Evolutionary conservation across 768 basidiomycete genomes (phyloP), one percentile per base, ranked within the genome.

Genomic region (Tephrocybe rancida): DNA sequence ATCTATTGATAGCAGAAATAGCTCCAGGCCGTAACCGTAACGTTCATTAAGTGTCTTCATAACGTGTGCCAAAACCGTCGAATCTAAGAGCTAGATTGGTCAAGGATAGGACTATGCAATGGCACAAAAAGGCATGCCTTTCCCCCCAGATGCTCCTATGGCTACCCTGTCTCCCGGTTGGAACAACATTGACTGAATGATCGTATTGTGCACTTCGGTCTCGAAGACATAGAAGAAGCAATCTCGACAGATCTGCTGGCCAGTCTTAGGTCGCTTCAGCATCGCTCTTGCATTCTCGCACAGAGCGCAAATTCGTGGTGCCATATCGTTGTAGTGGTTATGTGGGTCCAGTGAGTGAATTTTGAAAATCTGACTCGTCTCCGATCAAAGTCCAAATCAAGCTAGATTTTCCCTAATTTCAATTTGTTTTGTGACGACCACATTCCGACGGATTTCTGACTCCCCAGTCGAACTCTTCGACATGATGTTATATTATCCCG

Each of bases 161-260:
- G 97, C 97, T 34, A 99, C 94, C 58, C 84, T 79, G 72, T 99
- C 94, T 29, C 95, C 93, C 10, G 85, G 78, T 65, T 85, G 86
- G 78, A 99, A 99, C 3, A 99, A 77, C 50, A 76, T 75, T 10
- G 92, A 83, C 63, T 91, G 81, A 5, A 77, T 85, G 66, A 98
- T 98, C 1, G 97, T 98, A 67, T 95, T 89, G 74, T 99, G 97
- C 25, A 99, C 88, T 68, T 99, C 97, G 0, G 94, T 96, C 77
- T 99, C 97, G 63, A 99, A 99, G 35, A 98, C 95, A 60, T 85
- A 85, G 76, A 93, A 99, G 73, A 95, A 97, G 67, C 97, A 99
- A 34, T 89, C 86, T 69, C 88, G 90, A 78, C 97, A 99, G 55
- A 98, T 95, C 68, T 95, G 93, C 65, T 98, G 95, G 0, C 94